These are phyloP conservation scores for Yamadazyma insecticola DNA, from an alignment of 805 yeast genomes.

Conservation along the genomic window DNA sequence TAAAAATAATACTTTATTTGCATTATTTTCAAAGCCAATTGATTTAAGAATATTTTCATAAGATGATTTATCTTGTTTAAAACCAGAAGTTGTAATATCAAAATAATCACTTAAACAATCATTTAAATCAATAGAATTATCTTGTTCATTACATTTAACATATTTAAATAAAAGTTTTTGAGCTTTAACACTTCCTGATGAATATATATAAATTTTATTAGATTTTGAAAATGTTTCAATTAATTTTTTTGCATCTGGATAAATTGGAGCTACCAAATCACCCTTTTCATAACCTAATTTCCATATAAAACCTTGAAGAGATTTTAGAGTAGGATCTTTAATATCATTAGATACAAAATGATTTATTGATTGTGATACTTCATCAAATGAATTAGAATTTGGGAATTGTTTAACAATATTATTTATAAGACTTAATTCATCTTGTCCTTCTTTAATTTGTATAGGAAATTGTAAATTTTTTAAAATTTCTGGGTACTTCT, in stretches of 20 bases:
- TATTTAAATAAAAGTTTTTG: slow-evolving; percentile 73
- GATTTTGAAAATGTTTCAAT: slow-evolving; percentile 39
- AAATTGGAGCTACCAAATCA: slow-evolving; percentile 71
- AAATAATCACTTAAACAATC: slow-evolving; percentile 59
- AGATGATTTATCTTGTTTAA: slow-evolving; percentile 53
- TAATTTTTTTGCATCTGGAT: slow-evolving; percentile 61
- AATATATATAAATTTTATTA: slow-evolving; percentile 61
- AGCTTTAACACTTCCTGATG: slow-evolving; percentile 86
- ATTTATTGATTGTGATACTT: slow-evolving; percentile 45
- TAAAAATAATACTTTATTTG: slow-evolving; percentile 50
- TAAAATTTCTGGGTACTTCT: slow-evolving; percentile 41
- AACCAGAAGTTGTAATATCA: slow-evolving; percentile 83
- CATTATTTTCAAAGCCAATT: slow-evolving; percentile 30
- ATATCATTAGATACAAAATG: slow-evolving; percentile 60
- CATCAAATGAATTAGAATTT: slow-evolving; percentile 17
- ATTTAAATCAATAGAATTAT: slow-evolving; percentile 45
- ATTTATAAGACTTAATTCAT: slow-evolving; percentile 16
- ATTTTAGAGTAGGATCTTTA: slow-evolving; percentile 72
- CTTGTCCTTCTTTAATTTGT: slow-evolving; percentile 9
- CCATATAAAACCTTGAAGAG: slow-evolving; percentile 85
- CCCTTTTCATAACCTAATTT: slow-evolving; percentile 73
- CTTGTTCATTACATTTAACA: slow-evolving; percentile 37
- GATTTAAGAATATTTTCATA: slow-evolving; percentile 51
- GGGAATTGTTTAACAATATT: slow-evolving; percentile 46
- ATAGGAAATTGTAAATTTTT: slow-evolving; percentile 28